Evolutionary conservation across 2,329 filamentous ascomycete genomes (phyloP), one percentile per base, ranked within the genome.

Genomic region (Colletotrichum trifolii): DNA sequence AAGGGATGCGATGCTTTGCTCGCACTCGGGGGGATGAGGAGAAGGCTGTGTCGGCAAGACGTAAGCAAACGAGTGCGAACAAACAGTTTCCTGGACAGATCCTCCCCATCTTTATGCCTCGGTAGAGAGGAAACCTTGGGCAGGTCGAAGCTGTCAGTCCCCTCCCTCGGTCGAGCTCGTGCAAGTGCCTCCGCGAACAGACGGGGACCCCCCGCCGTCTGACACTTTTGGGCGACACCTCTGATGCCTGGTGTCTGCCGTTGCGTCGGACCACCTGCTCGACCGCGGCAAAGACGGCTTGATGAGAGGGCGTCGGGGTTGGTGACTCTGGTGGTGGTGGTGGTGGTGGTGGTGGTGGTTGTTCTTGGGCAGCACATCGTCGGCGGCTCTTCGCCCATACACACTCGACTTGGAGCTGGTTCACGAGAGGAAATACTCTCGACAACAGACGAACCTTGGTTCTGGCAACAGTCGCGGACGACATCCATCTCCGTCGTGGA

Each of bases 21-120:
- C 15, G 43, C n/a, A 17, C 15, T 15, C n/a, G n/a, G 42, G 17
- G 43, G 17, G n/a, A n/a, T 17, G 13, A 46, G 8, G 38, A 36
- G 34, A 39, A 17, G 35, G 12, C 40, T 57, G 13, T 42, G 48
- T 5, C 25, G 1, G 25, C 1, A 1, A 10, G 38, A 25, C 43
- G 7, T 13, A 25, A 11, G 10, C 47, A 53, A 65, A 56, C 63
- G 63, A 66, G 63, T 66, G 63, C 63, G 63, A 57, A 42, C 13
- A 8, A 57, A 42, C 13, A 8, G 9, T 43, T 43, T 34, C 4
- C 15, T 38, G 2, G 13, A 15, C n/a, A n/a, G 56, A 13, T 35
- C 25, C 25, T 48, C 4, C 7, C 10, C 12, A 5, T 36, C 43
- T 13, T 39, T 17, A 56, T 62, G 52, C 58, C 62, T 55, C 62